A percentile compares a stretch with the other conserved stretches of the same genome.
Evolutionary conservation across 352 stramenopile species (phyloP).

Genomic region (Globisporangium alternatum): DNA sequence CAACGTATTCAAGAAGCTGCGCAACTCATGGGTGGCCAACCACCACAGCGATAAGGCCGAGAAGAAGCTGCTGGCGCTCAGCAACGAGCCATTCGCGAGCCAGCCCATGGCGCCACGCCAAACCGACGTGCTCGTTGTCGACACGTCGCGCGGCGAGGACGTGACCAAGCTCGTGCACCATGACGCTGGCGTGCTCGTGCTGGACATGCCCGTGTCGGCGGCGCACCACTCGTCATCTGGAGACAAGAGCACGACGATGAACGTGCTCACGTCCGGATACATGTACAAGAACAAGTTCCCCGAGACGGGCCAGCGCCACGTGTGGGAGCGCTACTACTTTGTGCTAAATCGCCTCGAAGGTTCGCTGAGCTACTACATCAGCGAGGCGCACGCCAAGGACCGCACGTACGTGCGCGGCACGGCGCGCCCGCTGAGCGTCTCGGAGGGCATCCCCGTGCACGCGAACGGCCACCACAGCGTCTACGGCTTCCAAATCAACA

Average conservation of each 20-base stretch:
- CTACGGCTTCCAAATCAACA: slow-evolving; percentile 87
- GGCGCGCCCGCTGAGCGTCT: slow-evolving; percentile 70
- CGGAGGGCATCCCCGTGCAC: slow-evolving; percentile 73
- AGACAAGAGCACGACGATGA: slow-evolving; percentile 36
- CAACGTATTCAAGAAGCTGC: slow-evolving; percentile 74
- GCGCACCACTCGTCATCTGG: slow-evolving; percentile 13
- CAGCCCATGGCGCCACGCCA: slow-evolving; percentile 44
- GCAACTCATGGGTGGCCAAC: slow-evolving; percentile 74
- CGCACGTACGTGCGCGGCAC: slow-evolving; percentile 83
- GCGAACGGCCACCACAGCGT: slow-evolving; percentile 65
- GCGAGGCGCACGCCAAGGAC: slow-evolving; percentile 80
- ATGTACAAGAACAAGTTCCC: slow-evolving; percentile 89
- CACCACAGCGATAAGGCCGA: slow-evolving; percentile 51
- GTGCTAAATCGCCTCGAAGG: slow-evolving; percentile 73
- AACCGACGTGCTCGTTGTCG: slow-evolving; percentile 70
- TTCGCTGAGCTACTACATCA: slow-evolving; percentile 84
- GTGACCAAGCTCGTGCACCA: slow-evolving; percentile 77
- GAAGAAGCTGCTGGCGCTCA: slow-evolving; percentile 71
- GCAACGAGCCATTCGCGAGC: slow-evolving; percentile 64
- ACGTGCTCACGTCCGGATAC: slow-evolving; percentile 79
- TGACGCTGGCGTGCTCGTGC: slow-evolving; percentile 66
- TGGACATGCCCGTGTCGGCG: slow-evolving; percentile 42
- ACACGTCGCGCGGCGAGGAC: slow-evolving; percentile 82
- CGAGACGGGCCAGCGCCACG: slow-evolving; percentile 71
- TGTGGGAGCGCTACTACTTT: slow-evolving; percentile 88